These are phyloP conservation scores for Diutina catenulata DNA, from an alignment of 1,139 yeast genomes.

Conservation along the genomic window DNA sequence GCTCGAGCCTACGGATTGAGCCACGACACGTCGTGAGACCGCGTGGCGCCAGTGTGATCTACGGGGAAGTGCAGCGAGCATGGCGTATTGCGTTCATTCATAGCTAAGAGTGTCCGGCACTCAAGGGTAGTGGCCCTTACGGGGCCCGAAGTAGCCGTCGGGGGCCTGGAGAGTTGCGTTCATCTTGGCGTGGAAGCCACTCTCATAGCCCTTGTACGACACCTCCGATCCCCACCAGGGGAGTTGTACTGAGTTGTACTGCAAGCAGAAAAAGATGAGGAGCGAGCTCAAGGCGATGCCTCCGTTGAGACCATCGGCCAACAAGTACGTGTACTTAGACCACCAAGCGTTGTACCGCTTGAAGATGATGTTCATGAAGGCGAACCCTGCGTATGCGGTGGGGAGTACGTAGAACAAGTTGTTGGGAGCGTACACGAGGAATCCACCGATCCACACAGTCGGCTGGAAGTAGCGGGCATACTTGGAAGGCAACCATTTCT, in stretches of 20 bases:
- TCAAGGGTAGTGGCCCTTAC: background rate
- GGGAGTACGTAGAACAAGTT: conserved; percentile 43
- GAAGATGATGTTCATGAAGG: conserved; percentile 35
- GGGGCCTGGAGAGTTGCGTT: background rate
- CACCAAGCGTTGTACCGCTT: background rate
- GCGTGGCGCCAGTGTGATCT: too few species aligned
- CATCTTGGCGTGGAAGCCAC: background rate
- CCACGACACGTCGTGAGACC: too few species aligned
- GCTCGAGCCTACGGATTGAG: too few species aligned
- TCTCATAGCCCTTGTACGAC: background rate
- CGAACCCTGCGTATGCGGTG: conserved; percentile 34
- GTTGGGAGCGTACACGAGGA: conserved; percentile 2
- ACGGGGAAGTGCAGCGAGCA: too few species aligned
- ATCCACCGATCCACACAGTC: conserved; percentile 1
- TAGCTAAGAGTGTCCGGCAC: too few species aligned
- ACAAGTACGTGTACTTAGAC: background rate
- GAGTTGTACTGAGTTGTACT: background rate
- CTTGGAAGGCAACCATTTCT: conserved; percentile 9
- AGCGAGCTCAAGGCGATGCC: conserved; percentile 1
- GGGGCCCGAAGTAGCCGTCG: conserved; percentile 3
- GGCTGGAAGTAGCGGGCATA: conserved; percentile 3
- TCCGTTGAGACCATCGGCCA: background rate
- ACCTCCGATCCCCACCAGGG: conserved; percentile 5
- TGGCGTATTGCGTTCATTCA: too few species aligned
- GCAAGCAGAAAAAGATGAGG: background rate